Percentiles rank a stretch among this genome's conserved stretches.
phyloP scores from a whole-genome alignment of 768 basidiomycete species.

The Lentinus brumalis region DNA sequence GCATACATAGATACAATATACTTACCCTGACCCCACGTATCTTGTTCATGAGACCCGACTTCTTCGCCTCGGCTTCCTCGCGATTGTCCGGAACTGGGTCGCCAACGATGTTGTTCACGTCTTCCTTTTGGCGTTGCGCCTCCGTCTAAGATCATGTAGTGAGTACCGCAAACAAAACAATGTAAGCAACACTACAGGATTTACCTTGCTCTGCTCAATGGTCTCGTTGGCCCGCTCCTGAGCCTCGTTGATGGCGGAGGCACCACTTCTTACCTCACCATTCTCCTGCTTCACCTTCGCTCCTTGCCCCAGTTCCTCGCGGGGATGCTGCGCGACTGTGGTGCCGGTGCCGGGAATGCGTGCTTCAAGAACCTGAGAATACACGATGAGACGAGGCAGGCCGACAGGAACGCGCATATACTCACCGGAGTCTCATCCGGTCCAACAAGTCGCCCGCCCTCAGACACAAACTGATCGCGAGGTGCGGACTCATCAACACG shows the following conservation, averaged over 20 bases:
- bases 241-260: constrained; percentile 25
- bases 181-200: neutral
- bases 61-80: constrained; percentile 42
- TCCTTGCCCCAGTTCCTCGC: constrained; percentile 44
- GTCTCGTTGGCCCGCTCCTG: constrained; percentile 22
- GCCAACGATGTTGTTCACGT: constrained; percentile 24
- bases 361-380: constrained; percentile 37
- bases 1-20: neutral
- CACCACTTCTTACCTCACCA: constrained; percentile 35
- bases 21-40: constrained; percentile 34
- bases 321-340: constrained; percentile 51
- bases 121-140: constrained; percentile 24
- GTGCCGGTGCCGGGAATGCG: constrained; percentile 48
- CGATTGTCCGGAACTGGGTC: constrained; percentile 32
- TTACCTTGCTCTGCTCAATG: constrained; percentile 15
- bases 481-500: constrained; percentile 72
- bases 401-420: neutral
- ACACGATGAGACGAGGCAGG: no score
- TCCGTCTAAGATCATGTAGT: constrained; percentile 14
- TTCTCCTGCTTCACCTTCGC: constrained; percentile 35
- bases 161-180: neutral
- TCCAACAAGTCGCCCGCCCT: constrained; percentile 42
- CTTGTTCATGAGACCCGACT: constrained; percentile 34
- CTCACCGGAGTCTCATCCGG: constrained; percentile 48
- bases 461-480: constrained; percentile 62